Base-by-base conservation (phyloP, 331 rosid species). In the Telfairia occidentalis region DNA sequence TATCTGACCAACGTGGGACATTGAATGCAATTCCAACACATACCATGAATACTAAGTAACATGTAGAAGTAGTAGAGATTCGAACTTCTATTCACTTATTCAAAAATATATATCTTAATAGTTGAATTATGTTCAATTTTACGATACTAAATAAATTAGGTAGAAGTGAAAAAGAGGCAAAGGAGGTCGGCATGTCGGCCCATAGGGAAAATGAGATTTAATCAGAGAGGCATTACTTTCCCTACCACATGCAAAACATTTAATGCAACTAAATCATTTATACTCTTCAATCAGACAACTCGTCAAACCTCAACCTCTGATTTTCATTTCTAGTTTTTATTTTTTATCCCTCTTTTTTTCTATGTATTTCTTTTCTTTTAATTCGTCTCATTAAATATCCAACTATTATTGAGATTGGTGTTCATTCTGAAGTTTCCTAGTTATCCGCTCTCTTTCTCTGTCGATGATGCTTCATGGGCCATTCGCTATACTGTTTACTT, bases 241-340 rank as follows among this genome's bases (percentile, higher is more conserved):
- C 74, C 74, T 69, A 42, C 74, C 55, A 43, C 55, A 69, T 69
- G 55, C 54, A 24, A 69, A 69, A 69, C 74, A 69, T 69, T 69
- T 24, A 43, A 43, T 24, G 53, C 34, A 66, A 66, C 10, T 10
- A 61, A 8, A 67, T 42, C 54, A 65, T 19, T 37, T 37, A 35
- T 32, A 10, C 50, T 35, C n/a, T 1, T 37, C 19, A 28, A 35
- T n/a, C 43, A 18, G 46, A 65, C 72, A 19, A 37, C 72, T 65
- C 32, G 5, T 66, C 73, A 66, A 69, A 69, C 74, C 54, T 69
- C 54, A 42, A 13, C 73, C 73, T 40, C 37, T 67, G 1, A 19
- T 16, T 7, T 64, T 63, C 9, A 28, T 6, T 1, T n/a, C n/a
- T 53, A 2, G 2, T 24, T 13, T 13, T 30, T 63, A 3, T 6